phyloP scores from a whole-genome alignment of 2,329 filamentous ascomycete genomes.

The Phaeophleospora eucalypticola region DNA sequence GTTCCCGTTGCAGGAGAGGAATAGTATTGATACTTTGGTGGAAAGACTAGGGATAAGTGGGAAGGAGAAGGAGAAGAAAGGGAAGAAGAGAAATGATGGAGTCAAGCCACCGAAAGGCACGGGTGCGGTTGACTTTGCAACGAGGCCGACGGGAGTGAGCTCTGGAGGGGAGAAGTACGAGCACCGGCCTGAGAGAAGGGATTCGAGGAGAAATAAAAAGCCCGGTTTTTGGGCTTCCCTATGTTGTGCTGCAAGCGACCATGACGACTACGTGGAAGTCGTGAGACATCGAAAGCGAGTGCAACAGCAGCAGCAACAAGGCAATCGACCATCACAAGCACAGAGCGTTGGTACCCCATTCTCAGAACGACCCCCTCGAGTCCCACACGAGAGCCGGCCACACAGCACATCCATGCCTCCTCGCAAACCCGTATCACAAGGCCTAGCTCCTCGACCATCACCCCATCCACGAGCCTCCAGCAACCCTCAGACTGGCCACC shows the following conservation, averaged over 20 bases:
- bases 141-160: too few relatives aligned
- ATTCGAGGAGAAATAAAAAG: slow-evolving; percentile 26
- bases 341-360: background rate
- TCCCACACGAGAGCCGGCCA: slow-evolving; percentile 2
- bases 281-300: slow-evolving; percentile 38
- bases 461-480: slow-evolving; percentile 17
- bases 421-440: slow-evolving; percentile 7
- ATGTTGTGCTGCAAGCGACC: slow-evolving; percentile 38
- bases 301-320: slow-evolving; percentile 18
- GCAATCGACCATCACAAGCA: slow-evolving; percentile 6
- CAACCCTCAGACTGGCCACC: slow-evolving; percentile 30
- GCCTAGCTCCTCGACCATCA: slow-evolving; percentile 11
- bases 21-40: slow-evolving; percentile 82
- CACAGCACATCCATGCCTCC: slow-evolving; percentile 7
- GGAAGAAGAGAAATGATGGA: slow-evolving; percentile 6
- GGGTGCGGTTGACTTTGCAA: slow-evolving; percentile 14
- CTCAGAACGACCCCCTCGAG: slow-evolving; percentile 14
- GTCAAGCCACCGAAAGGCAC: slow-evolving; percentile 14
- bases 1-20: slow-evolving; percentile 60
- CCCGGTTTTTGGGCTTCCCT: slow-evolving; percentile 42
- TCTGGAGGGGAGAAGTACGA: background rate
- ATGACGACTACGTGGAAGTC: slow-evolving; percentile 43
- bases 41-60: slow-evolving; percentile 61
- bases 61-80: slow-evolving; percentile 9
- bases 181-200: background rate